Evolutionary conservation across 2,329 filamentous ascomycete species (phyloP).

Genomic region (Annulohypoxylon truncatum): DNA sequence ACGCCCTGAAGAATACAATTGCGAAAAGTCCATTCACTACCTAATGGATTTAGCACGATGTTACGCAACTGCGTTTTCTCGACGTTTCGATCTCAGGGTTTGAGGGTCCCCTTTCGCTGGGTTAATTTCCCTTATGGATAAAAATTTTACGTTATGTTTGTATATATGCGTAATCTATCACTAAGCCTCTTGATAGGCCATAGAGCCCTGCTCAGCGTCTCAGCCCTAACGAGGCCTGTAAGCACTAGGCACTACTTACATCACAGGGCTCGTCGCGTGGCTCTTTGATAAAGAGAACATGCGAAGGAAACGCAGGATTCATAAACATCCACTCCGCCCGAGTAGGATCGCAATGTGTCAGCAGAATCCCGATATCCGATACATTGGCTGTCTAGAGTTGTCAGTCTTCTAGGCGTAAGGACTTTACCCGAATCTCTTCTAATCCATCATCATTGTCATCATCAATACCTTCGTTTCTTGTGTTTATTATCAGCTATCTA

Average conservation of each 20-base stretch:
- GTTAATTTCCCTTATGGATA: constrained; percentile 3
- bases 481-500: not conserved
- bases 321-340: not conserved
- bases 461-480: not conserved
- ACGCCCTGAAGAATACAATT: not conserved
- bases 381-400: not conserved
- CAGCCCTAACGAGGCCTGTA: constrained; percentile 19
- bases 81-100: not conserved
- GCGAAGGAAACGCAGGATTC: not conserved
- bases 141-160: not conserved
- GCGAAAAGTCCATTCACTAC: not conserved
- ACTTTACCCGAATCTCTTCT: constrained; percentile 12
- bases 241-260: constrained; percentile 35
- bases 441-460: constrained; percentile 9
- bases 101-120: not conserved
- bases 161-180: not conserved
- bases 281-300: constrained; percentile 1
- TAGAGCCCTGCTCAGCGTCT: constrained; percentile 9
- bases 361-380: constrained; percentile 7
- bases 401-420: constrained; percentile 3
- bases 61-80: not conserved
- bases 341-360: constrained; percentile 17
- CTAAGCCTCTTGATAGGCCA: constrained; percentile 12
- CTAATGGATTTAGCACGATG: not conserved
- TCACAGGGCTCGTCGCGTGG: constrained; percentile 12